A percentile compares a stretch with the other conserved stretches of the same genome.
phyloP scores from a whole-genome alignment of 257 asterid species.

The Salvia miltiorrhiza region DNA sequence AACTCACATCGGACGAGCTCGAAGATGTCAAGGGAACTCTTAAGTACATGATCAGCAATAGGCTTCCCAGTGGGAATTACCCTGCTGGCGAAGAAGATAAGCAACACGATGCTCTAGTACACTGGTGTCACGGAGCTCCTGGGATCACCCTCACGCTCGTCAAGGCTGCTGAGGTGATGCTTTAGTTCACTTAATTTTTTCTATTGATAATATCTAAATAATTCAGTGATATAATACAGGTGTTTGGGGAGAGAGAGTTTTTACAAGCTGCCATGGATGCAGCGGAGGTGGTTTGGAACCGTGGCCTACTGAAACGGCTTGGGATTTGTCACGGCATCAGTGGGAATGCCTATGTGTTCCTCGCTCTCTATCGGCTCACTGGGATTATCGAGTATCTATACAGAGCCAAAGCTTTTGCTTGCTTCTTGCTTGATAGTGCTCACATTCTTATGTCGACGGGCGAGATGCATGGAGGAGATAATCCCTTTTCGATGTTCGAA shows the following conservation, averaged over 20 bases:
- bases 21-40: constrained; percentile 67
- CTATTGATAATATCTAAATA: too few relatives aligned
- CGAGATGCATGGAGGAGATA: constrained; percentile 68
- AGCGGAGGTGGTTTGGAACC: constrained; percentile 80
- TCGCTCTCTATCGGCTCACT: constrained; percentile 67
- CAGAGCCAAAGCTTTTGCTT: constrained; percentile 75
- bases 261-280: constrained; percentile 73
- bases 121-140: constrained; percentile 90
- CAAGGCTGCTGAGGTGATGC: constrained; percentile 69
- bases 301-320: constrained; percentile 68
- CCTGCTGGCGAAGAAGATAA: constrained; percentile 60
- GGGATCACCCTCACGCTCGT: constrained; percentile 68
- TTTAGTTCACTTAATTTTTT: too few relatives aligned
- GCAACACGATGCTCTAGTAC: constrained; percentile 54
- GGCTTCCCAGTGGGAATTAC: constrained; percentile 61
- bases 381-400: constrained; percentile 53
- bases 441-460: constrained; percentile 54
- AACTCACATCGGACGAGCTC: constrained; percentile 46
- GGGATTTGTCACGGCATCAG: constrained; percentile 84
- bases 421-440: constrained; percentile 69
- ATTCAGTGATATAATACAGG: too few relatives aligned
- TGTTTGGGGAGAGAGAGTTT: constrained; percentile 53
- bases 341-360: constrained; percentile 68
- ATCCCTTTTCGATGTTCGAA: constrained; percentile 63
- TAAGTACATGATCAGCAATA: constrained; percentile 52